A percentile compares a stretch with the other conserved stretches of the same genome.
Evolutionary conservation across 306 rosid species (phyloP).

Genomic region (Rubus idaeus): DNA sequence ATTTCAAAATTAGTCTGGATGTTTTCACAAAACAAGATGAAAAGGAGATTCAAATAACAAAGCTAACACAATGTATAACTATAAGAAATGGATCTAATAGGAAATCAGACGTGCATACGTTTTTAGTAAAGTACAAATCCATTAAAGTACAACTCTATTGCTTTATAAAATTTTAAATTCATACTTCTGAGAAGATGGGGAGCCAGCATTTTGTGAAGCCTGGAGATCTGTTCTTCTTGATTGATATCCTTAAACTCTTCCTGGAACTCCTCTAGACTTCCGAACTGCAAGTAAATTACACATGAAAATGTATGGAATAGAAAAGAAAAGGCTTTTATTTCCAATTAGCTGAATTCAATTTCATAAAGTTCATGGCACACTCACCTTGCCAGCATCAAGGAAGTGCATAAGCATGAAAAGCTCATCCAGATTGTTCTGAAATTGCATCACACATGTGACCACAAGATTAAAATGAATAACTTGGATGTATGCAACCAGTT

Average conservation of each 20-base stretch:
- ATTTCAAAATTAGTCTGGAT: not conserved
- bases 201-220: slow-evolving; percentile 97
- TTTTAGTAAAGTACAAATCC: not conserved
- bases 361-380: slow-evolving; percentile 32
- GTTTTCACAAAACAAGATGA: not conserved
- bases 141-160: no score
- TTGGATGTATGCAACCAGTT: slow-evolving; percentile 18
- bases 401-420: slow-evolving; percentile 99
- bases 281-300: slow-evolving; percentile 59
- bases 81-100: slow-evolving; percentile 12
- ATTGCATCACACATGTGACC: slow-evolving; percentile 33
- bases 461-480: slow-evolving; percentile 31
- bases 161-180: slow-evolving; percentile 20
- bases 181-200: slow-evolving; percentile 96
- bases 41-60: slow-evolving; percentile 16
- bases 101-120: slow-evolving; percentile 8
- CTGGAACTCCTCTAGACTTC: slow-evolving; percentile 97
- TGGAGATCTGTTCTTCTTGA: slow-evolving; percentile 94
- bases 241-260: slow-evolving; percentile 96
- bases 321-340: slow-evolving; percentile 13
- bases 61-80: slow-evolving; percentile 12
- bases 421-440: slow-evolving; percentile 97
- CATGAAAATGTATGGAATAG: slow-evolving; percentile 13
- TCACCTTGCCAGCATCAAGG: slow-evolving; percentile 98
- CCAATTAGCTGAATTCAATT: slow-evolving; percentile 17